A percentile compares a stretch with the other conserved stretches of the same genome.
Conservation (phyloP, 768 basidiomycete species). For the Tricholoma hemisulphureum region DNA sequence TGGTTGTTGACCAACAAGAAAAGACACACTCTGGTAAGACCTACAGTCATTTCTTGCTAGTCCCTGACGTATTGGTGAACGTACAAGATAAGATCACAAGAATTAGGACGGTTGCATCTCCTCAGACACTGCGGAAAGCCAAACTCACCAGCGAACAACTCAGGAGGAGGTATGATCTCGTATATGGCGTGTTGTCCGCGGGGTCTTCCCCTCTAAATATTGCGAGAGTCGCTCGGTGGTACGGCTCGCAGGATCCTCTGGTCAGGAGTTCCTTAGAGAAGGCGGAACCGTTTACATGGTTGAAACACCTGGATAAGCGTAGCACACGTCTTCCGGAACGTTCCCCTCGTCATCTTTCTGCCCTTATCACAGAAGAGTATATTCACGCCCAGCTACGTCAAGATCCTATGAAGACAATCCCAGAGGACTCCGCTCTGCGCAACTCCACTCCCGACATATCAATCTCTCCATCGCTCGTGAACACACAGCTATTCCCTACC, state of each 20-base stretch:
- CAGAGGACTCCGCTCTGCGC: slow-evolving; percentile 35
- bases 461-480: slow-evolving; percentile 15
- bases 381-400: slow-evolving; percentile 38
- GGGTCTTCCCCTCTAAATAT: slow-evolving; percentile 40
- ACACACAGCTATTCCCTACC: slow-evolving; percentile 21
- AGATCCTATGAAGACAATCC: slow-evolving; percentile 43
- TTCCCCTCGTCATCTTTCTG: slow-evolving; percentile 63
- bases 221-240: slow-evolving; percentile 58
- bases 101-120: slow-evolving; percentile 48
- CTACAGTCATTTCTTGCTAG: background rate
- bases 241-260: slow-evolving; percentile 46
- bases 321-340: slow-evolving; percentile 31
- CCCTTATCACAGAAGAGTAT: slow-evolving; percentile 69
- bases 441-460: slow-evolving; percentile 20
- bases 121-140: slow-evolving; percentile 62
- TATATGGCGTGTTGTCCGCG: slow-evolving; percentile 40
- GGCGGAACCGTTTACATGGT: slow-evolving; percentile 72
- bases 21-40: slow-evolving; percentile 52
- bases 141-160: slow-evolving; percentile 65
- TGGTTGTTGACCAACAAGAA: slow-evolving; percentile 59
- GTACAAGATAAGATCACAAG: slow-evolving; percentile 54
- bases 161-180: slow-evolving; percentile 58
- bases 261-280: slow-evolving; percentile 54
- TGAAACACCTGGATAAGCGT: slow-evolving; percentile 60
- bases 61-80: background rate